Evolutionary conservation across 345 rosid species (phyloP).

Genomic region (rapeseed (Brassica napus)): Da-Ae NC_063450.1:48406501-48407000

Average conservation of each 20-base stretch:
- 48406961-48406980: slow-evolving; percentile 54
- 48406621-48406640: too few species aligned
- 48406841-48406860: slow-evolving; percentile 24
- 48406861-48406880: neutral
- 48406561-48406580: too few species aligned
- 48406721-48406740: neutral
- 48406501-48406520: too few species aligned
- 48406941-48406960: slow-evolving; percentile 56
- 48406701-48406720: neutral
- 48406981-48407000: slow-evolving; percentile 58
- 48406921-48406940: neutral
- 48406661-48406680: neutral
- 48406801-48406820: slow-evolving; percentile 72
- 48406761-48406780: neutral
- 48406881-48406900: neutral
- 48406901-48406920: neutral
- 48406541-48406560: too few species aligned
- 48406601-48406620: too few species aligned
- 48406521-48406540: too few species aligned
- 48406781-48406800: slow-evolving; percentile 40
- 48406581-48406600: too few species aligned
- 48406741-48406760: neutral
- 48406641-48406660: neutral
- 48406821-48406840: slow-evolving; percentile 62
- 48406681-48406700: neutral